Evolutionary conservation across 192 early-diverging fungal genomes (phyloP).

Genomic region (Thoreauomyces humboldtii): DNA sequence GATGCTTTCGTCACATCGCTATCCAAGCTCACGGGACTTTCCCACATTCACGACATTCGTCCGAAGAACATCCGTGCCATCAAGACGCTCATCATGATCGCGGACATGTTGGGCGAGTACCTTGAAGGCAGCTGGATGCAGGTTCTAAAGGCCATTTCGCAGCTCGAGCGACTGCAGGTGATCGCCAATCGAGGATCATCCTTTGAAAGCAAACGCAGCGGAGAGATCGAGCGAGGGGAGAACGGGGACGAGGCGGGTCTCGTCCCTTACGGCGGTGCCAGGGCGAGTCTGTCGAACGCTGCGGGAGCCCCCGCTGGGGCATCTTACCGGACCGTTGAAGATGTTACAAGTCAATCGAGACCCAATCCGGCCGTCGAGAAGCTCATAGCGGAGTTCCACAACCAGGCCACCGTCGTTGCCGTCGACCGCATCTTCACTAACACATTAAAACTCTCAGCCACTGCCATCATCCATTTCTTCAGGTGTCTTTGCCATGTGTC

Average conservation of each 20-base stretch:
- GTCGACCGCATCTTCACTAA: slow-evolving; percentile 85
- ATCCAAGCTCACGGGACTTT: slow-evolving; percentile 82
- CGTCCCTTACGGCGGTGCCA: not conserved
- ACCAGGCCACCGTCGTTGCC: slow-evolving; percentile 70
- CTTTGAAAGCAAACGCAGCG: slow-evolving; percentile 6
- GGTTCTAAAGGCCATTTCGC: slow-evolving; percentile 77
- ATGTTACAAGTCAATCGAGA: slow-evolving; percentile 20
- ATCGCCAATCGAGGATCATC: slow-evolving; percentile 45
- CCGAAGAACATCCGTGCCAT: slow-evolving; percentile 93
- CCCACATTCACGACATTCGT: slow-evolving; percentile 79
- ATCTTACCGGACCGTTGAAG: slow-evolving; percentile 28
- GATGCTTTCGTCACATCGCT: slow-evolving; percentile 91
- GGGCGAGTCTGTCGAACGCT: not conserved
- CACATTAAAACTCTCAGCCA: slow-evolving; percentile 73
- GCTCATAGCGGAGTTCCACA: slow-evolving; percentile 47
- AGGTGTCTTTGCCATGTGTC: slow-evolving; percentile 78
- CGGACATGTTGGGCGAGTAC: slow-evolving; percentile 51
- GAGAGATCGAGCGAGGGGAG: not conserved
- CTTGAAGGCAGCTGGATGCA: slow-evolving; percentile 73
- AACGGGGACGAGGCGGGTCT: not conserved
- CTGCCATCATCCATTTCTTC: slow-evolving; percentile 88
- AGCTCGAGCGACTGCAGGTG: slow-evolving; percentile 84
- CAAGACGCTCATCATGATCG: slow-evolving; percentile 76
- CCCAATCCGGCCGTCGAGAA: slow-evolving; percentile 40
- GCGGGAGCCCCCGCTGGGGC: not conserved